phyloP scores from a whole-genome alignment of 164 flowering plant species.

The Tetracentron sinense region DNA sequence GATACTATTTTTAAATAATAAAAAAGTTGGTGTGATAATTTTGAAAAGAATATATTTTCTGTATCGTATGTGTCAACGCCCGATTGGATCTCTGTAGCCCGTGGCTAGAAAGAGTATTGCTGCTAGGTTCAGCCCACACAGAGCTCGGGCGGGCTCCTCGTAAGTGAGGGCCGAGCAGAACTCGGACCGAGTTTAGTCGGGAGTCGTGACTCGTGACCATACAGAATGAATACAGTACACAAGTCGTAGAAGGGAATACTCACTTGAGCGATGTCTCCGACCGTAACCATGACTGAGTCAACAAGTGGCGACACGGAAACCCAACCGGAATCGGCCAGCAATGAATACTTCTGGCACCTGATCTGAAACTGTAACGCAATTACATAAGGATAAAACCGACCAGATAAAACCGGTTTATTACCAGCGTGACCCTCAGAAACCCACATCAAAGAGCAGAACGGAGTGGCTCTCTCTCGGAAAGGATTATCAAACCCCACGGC shows the following conservation, averaged over 20 bases:
- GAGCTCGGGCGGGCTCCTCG: too few relatives aligned
- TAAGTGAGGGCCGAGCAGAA: too few relatives aligned
- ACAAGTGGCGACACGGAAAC: conserved; percentile 46
- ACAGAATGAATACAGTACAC: too few relatives aligned
- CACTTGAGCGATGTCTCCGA: conserved; percentile 86
- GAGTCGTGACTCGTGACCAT: too few relatives aligned
- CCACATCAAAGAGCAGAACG: conserved; percentile 51
- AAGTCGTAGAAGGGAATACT: neutral
- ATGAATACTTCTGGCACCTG: conserved; percentile 33
- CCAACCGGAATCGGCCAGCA: conserved; percentile 70
- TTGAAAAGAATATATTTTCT: too few relatives aligned
- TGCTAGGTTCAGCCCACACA: too few relatives aligned
- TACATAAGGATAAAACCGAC: conserved; percentile 60
- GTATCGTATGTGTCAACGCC: too few relatives aligned
- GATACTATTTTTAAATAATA: too few relatives aligned
- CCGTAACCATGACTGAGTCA: conserved; percentile 60
- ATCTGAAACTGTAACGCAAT: conserved; percentile 62
- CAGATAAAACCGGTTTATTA: conserved; percentile 22
- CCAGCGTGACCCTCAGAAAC: conserved; percentile 30
- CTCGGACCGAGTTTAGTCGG: too few relatives aligned
- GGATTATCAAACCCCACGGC: conserved; percentile 58
- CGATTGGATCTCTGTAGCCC: too few relatives aligned
- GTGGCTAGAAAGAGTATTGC: too few relatives aligned
- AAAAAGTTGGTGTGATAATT: too few relatives aligned
- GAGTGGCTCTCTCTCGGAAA: conserved; percentile 22